A percentile compares a stretch with the other conserved stretches of the same genome.
Conservation (phyloP, 768 basidiomycete genomes). For the Termitomyces bulborhizus region DNA sequence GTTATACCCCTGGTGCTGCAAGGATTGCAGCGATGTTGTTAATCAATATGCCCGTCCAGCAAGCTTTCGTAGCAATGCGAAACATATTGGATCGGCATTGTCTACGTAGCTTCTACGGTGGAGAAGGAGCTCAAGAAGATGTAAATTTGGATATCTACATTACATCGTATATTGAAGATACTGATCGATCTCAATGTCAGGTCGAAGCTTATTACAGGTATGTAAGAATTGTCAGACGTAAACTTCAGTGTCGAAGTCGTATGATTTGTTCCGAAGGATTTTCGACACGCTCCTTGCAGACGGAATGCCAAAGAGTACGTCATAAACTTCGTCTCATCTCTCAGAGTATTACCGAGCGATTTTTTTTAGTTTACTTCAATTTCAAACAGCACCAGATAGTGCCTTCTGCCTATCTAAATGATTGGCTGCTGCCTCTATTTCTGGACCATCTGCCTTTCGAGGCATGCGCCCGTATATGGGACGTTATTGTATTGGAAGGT, state of each 20-base stretch:
- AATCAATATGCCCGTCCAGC: conserved; percentile 69
- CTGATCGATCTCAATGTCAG: conserved; percentile 33
- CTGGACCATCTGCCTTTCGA: conserved; percentile 87
- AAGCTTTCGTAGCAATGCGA: conserved; percentile 77
- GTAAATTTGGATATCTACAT: conserved; percentile 40
- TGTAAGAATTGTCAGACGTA: conserved; percentile 19
- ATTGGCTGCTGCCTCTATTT: conserved; percentile 80
- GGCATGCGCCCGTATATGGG: conserved; percentile 85
- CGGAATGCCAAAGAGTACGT: conserved; percentile 86
- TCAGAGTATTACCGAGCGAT: not conserved
- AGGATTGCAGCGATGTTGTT: conserved; percentile 84
- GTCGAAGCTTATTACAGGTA: conserved; percentile 87
- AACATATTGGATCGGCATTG: conserved; percentile 85
- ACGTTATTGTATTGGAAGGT: conserved; percentile 81
- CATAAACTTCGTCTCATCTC: not conserved
- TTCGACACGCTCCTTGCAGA: conserved; percentile 91
- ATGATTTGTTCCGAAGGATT: conserved; percentile 44
- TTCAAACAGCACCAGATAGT: conserved; percentile 92
- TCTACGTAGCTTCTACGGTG: conserved; percentile 80
- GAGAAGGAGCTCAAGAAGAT: conserved; percentile 63
- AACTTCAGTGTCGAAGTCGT: not conserved
- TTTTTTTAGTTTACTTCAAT: conserved; percentile 75
- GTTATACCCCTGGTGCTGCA: conserved; percentile 63
- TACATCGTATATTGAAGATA: not conserved
- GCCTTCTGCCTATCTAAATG: conserved; percentile 73